Percentiles rank a stretch among this genome's conserved stretches.
Conservation (phyloP, 1,284 basidiomycete species). For the Vanrija sp. region DNA sequence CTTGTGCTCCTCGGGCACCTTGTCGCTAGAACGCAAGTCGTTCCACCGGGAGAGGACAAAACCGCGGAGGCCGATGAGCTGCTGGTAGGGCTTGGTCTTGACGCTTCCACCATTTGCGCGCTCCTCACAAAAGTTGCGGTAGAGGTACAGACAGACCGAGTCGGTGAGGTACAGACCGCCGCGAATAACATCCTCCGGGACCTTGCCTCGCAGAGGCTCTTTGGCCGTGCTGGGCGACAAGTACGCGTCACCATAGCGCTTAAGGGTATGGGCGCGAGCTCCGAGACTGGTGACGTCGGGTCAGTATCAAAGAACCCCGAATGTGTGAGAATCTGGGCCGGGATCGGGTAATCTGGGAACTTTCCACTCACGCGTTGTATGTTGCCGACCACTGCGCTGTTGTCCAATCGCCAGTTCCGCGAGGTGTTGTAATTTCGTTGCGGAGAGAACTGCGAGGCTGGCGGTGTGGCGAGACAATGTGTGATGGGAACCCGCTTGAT, state of each 20-base stretch:
- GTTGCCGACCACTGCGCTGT: conserved; percentile 14
- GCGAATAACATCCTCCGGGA: conserved; percentile 34
- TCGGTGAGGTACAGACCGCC: conserved; percentile 51
- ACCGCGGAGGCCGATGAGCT: conserved; percentile 29
- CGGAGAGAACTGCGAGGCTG: conserved; percentile 10
- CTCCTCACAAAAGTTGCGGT: conserved; percentile 54
- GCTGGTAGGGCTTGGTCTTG: conserved; percentile 24
- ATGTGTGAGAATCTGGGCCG: not conserved
- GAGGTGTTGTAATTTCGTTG: conserved; percentile 16
- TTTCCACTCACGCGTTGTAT: conserved; percentile 3
- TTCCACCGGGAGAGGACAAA: conserved; percentile 37
- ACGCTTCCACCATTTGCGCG: conserved; percentile 30
- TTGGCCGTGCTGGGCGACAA: conserved; percentile 22
- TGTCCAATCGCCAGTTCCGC: conserved; percentile 16
- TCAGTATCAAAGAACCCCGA: conserved; percentile 1
- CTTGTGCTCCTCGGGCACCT: conserved; percentile 23
- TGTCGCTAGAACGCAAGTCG: not conserved
- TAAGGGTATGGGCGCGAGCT: conserved; percentile 30
- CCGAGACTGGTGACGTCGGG: conserved; percentile 13
- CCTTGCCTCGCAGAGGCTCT: conserved; percentile 17
- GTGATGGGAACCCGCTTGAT: not conserved
- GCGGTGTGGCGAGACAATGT: conserved; percentile 8
- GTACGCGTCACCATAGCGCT: conserved; percentile 44
- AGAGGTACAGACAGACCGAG: conserved; percentile 52
- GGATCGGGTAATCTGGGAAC: not conserved